Percentiles rank a stretch among this genome's conserved stretches.
Evolutionary conservation across 192 early-diverging fungal species (phyloP).

Genomic region (Umbelopsis isabellina): DNA sequence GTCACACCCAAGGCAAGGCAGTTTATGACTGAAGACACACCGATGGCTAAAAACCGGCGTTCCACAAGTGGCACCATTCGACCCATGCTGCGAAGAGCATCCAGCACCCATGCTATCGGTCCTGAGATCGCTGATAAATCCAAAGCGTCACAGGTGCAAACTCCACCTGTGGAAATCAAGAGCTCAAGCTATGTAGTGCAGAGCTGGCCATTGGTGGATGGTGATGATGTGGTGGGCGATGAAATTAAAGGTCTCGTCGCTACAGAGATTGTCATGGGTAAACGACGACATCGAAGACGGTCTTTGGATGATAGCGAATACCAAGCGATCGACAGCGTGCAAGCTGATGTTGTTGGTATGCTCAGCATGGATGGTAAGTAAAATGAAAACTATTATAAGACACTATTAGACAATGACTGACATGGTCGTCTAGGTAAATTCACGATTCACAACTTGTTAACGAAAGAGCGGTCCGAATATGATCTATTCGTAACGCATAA

Average conservation of each 20-base stretch:
- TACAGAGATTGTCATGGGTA: conserved; percentile 52
- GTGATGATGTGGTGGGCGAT: conserved; percentile 22
- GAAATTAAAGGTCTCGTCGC: conserved; percentile 43
- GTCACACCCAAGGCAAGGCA: conserved; percentile 8
- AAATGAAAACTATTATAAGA: not conserved
- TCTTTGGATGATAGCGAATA: conserved; percentile 3
- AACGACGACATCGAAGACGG: conserved; percentile 33
- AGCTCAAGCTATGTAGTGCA: conserved; percentile 33
- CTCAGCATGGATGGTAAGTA: conserved; percentile 60
- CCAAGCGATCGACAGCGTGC: conserved; percentile 7
- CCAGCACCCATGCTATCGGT: conserved; percentile 13
- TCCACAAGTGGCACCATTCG: conserved; percentile 21
- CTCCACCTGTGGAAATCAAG: conserved; percentile 21
- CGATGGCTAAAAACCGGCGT: not conserved
- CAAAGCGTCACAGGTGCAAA: not conserved
- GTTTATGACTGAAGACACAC: not conserved
- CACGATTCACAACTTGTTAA: conserved; percentile 51
- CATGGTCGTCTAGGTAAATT: conserved; percentile 41
- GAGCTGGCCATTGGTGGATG: conserved; percentile 37
- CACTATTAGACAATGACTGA: not conserved
- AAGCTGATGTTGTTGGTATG: conserved; percentile 52
- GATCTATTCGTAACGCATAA: conserved; percentile 61
- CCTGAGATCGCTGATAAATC: conserved; percentile 4
- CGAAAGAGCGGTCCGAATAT: conserved; percentile 44
- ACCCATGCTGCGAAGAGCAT: conserved; percentile 17